phyloP scores from a whole-genome alignment of 331 rosid species.

The Erythrophleum ivorense region DNA sequence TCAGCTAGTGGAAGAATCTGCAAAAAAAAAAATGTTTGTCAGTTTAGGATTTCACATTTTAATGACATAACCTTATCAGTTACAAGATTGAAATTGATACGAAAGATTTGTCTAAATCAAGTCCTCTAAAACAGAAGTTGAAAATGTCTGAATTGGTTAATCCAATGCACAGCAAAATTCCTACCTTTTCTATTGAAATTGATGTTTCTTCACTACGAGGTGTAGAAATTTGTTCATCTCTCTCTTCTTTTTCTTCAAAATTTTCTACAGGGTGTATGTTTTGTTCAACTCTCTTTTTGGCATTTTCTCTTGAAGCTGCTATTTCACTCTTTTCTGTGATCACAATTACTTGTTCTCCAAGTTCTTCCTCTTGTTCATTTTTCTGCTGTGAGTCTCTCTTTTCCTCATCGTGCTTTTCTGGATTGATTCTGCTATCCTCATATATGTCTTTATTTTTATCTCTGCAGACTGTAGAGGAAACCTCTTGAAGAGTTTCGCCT shows the following conservation, averaged over 20 bases:
- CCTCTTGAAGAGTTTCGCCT: conserved; percentile 14
- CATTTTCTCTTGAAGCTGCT: conserved; percentile 27
- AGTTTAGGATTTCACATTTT: not conserved
- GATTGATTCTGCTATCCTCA: conserved; percentile 27
- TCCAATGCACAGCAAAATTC: not conserved
- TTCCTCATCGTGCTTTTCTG: conserved; percentile 5
- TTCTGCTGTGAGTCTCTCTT: conserved; percentile 30
- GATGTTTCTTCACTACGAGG: conserved; percentile 13
- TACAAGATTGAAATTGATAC: not conserved
- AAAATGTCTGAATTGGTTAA: conserved; percentile 20
- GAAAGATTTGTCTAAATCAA: not conserved
- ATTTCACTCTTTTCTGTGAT: conserved; percentile 28
- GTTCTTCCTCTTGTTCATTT: conserved; percentile 32
- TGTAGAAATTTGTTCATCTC: conserved; percentile 26
- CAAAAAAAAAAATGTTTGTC: conserved; percentile 15
- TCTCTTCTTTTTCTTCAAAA: conserved; percentile 6
- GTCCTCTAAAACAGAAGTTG: not conserved
- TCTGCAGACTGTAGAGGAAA: conserved; percentile 1
- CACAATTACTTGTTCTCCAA: not conserved
- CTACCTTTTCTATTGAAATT: conserved; percentile 39
- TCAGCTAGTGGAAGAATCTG: conserved; percentile 37
- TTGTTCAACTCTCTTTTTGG: conserved; percentile 4
- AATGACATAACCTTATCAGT: conserved; percentile 11
- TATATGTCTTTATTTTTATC: conserved; percentile 21
- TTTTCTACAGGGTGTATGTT: conserved; percentile 24